Evolutionary conservation across 2,329 filamentous ascomycete species (phyloP).

Genomic region (Gliomastix tumulicola): DNA sequence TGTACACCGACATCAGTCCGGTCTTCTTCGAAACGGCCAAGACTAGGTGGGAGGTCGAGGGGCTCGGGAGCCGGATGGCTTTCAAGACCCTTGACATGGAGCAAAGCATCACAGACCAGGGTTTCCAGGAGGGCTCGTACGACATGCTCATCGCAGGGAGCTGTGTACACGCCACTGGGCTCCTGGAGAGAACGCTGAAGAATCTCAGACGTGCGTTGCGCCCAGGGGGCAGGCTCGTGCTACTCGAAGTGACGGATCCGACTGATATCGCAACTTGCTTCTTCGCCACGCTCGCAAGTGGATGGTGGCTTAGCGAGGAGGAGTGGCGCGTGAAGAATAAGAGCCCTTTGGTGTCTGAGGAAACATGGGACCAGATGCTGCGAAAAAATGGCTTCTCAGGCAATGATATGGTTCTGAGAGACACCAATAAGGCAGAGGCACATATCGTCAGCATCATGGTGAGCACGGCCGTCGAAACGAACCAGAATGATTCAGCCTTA

Average conservation of each 20-base stretch:
- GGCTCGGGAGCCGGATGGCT: constrained; percentile 4
- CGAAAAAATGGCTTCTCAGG: constrained; percentile 6
- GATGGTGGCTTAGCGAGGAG: constrained; percentile 26
- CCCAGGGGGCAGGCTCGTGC: constrained; percentile 5
- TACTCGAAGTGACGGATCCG: constrained; percentile 1
- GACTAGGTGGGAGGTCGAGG: constrained; percentile 9
- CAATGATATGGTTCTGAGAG: constrained; percentile 3
- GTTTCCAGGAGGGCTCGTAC: constrained; percentile 8
- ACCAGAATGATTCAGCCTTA: no score
- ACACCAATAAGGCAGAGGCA: constrained; percentile 1
- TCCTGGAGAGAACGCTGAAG: constrained; percentile 8
- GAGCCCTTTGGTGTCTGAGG: constrained; percentile 1
- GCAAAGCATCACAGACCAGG: constrained; percentile 4
- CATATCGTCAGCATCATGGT: constrained; percentile 3
- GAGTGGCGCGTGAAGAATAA: constrained; percentile 1
- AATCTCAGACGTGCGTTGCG: constrained; percentile 1
- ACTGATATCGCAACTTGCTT: constrained; percentile 1
- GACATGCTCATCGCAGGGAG: constrained; percentile 17
- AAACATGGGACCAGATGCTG: constrained; percentile 5
- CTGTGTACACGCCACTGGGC: constrained; percentile 18
- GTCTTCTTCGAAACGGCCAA: constrained; percentile 18
- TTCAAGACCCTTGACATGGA: constrained; percentile 17
- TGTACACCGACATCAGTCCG: constrained; percentile 30
- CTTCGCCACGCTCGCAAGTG: constrained; percentile 3
- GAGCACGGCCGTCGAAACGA: no score